Evolutionary conservation across 129 eudicot species (phyloP).

Genomic region (Ambrosia artemisiifolia): DNA sequence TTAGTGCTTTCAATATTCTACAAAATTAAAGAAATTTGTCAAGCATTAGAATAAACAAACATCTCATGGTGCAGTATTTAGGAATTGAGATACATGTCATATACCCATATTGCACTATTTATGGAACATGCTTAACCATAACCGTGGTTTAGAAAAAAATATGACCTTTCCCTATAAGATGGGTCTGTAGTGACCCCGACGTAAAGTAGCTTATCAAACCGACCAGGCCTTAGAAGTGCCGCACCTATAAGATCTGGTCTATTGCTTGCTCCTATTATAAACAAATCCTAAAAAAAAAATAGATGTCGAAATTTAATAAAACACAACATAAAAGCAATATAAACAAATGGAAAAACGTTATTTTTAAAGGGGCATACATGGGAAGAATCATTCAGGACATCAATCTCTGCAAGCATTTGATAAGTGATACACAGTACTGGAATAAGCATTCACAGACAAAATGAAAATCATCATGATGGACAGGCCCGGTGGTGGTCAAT

Average conservation of each 20-base stretch:
- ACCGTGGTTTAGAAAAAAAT: conserved; percentile 16
- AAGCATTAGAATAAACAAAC: conserved; percentile 8
- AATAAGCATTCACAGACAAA: conserved; percentile 8
- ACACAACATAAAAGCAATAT: conserved; percentile 6
- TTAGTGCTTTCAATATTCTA: conserved; percentile 90
- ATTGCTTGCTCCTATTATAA: conserved; percentile 94
- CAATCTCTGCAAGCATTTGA: conserved; percentile 99
- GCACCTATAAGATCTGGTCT: conserved; percentile 96
- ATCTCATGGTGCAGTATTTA: neutral
- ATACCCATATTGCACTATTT: neutral
- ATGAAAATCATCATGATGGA: conserved; percentile 3
- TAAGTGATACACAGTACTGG: conserved; percentile 14
- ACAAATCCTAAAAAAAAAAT: conserved; percentile 65
- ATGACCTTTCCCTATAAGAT: conserved; percentile 80
- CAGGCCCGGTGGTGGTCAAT: neutral
- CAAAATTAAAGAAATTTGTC: conserved; percentile 6
- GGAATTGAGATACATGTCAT: neutral
- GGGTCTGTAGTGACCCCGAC: conserved; percentile 92
- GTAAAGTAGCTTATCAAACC: conserved; percentile 97
- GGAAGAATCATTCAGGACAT: conserved; percentile 84
- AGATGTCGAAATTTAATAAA: neutral
- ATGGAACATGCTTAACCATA: neutral
- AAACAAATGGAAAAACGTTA: neutral
- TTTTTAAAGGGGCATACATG: conserved; percentile 50
- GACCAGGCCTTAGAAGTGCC: conserved; percentile 97